Conservation (phyloP, 2,329 filamentous ascomycete genomes). For the Ceratocystis albifundus region DNA sequence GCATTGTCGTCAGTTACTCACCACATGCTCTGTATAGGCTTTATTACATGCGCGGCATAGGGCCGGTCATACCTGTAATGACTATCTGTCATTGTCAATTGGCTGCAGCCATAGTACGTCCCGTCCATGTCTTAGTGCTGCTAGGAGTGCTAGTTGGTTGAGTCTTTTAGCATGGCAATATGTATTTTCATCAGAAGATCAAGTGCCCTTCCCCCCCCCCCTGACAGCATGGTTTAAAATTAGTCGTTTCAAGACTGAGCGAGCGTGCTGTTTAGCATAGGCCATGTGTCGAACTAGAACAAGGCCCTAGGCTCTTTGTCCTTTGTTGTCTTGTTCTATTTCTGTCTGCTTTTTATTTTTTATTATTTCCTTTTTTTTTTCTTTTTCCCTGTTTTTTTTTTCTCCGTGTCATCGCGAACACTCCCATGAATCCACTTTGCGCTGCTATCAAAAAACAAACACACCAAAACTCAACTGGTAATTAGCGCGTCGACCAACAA, state of each 20-base stretch:
- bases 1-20: too few species aligned
- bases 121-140: too few species aligned
- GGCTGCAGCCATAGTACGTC: neutral
- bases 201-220: neutral
- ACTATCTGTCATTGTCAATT: neutral
- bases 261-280: neutral
- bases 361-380: neutral
- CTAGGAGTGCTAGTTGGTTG: neutral
- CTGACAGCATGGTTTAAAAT: constrained; percentile 1
- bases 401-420: neutral
- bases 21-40: too few species aligned
- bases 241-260: neutral
- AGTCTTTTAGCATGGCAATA: neutral
- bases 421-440: neutral
- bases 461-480: neutral
- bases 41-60: too few species aligned
- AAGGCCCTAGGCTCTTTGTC: neutral
- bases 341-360: neutral
- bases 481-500: neutral
- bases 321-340: neutral
- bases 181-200: neutral
- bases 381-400: neutral
- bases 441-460: neutral
- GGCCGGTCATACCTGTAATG: too few species aligned
- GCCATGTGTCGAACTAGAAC: neutral